Evolutionary conservation across 2,329 filamentous ascomycete species (phyloP), one percentile per base, ranked within the genome.

Genomic region (Penicillium sp.): DNA sequence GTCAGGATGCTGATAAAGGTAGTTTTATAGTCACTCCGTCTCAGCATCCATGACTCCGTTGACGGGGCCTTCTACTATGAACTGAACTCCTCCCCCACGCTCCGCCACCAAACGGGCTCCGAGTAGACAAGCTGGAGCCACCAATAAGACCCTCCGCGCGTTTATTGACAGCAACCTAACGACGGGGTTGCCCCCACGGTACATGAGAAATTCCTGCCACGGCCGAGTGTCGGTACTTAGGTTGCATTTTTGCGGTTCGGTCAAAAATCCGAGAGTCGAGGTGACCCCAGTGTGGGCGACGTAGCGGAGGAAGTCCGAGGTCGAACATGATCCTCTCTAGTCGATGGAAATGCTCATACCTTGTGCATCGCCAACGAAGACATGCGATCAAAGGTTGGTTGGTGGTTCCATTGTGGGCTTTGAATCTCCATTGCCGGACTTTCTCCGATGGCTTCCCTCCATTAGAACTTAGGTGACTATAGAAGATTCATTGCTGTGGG

Each of bases 261-360:
- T 39, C 47, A 58, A 50, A 54, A 59, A 55, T 55, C 63, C 63
- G 64, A 66, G 33, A 55, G 39, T 58, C 62, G 59, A 60, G 44
- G 32, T 43, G 48, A 8, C 37, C 33, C 28, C 28, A 43, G 27
- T 32, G 45, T 36, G 43, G 27, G 29, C 44, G 42, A 44, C 45
- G 39, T 41, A 43, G 50, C 64, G 64, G 64, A 53, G 58, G 12
- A 66, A 61, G 60, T 67, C 64, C 64, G 64, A 67, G 18, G 18
- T 18, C 18, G 18, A 18, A 18, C 18, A 18, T 18, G 18, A 18
- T 18, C 18, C 18, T 18, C 18, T 18, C 18, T 3, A 45, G 45
- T 27, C 6, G 26, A 33, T 33, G n/a, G 46, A 29, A 27, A 44
- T 37, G 39, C 43, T n/a, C 34, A 41, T 33, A 18, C 8, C 8